These are phyloP conservation scores for Tephrocybe sp. DNA, from an alignment of 768 basidiomycete species.

Conservation along the genomic window DNA sequence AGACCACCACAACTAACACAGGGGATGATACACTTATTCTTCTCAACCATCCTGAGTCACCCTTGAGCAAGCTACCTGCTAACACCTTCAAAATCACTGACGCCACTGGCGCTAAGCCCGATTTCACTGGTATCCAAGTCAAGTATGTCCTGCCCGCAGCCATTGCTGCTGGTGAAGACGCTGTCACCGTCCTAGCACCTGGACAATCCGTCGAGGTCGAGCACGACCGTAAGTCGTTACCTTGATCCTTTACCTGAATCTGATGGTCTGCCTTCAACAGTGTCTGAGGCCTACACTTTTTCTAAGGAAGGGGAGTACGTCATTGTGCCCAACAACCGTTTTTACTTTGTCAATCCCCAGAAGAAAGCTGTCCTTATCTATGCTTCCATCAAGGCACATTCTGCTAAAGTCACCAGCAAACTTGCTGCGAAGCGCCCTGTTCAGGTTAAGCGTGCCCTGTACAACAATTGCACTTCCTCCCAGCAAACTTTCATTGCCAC, in stretches of 20 bases:
- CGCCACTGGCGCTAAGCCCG: slow-evolving; percentile 29
- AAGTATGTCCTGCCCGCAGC: slow-evolving; percentile 39
- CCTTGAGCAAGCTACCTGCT: slow-evolving; percentile 38
- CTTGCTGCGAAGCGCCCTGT: slow-evolving; percentile 30
- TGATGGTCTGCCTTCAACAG: slow-evolving; percentile 21
- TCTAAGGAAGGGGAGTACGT: slow-evolving; percentile 37
- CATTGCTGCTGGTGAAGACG: slow-evolving; percentile 24
- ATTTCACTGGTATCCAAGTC: slow-evolving; percentile 42
- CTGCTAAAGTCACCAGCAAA: slow-evolving; percentile 34
- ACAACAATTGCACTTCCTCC: slow-evolving; percentile 38
- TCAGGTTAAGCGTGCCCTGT: slow-evolving; percentile 34
- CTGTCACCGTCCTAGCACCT: slow-evolving; percentile 38
- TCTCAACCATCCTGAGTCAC: slow-evolving; percentile 42
- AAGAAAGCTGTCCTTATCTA: slow-evolving; percentile 30
- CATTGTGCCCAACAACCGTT: slow-evolving; percentile 38
- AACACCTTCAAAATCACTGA: slow-evolving; percentile 40
- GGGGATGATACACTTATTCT: slow-evolving; percentile 44
- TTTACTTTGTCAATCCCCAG: slow-evolving; percentile 37
- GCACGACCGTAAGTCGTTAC: slow-evolving; percentile 37
- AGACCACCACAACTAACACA: slow-evolving; percentile 42
- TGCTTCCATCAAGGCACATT: slow-evolving; percentile 34
- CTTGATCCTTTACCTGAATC: neutral
- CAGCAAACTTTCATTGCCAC: slow-evolving; percentile 30
- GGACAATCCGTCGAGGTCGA: slow-evolving; percentile 32
- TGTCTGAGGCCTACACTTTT: slow-evolving; percentile 48